phyloP scores from a whole-genome alignment of 352 stramenopile species.

The Phytophthora brassicae region DNA sequence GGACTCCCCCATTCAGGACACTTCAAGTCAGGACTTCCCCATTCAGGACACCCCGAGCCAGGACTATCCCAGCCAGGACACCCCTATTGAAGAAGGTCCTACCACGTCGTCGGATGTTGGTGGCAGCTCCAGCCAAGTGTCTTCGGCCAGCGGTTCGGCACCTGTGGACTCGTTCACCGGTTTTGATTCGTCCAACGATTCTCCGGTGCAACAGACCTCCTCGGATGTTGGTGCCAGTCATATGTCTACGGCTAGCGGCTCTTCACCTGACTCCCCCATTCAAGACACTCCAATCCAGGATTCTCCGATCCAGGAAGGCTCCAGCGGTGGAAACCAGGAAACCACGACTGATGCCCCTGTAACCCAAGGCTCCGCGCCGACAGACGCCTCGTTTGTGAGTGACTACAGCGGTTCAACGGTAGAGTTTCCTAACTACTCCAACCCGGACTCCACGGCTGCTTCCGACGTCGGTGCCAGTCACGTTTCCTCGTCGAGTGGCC shows the following conservation, averaged over 20 bases:
- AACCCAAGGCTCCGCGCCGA: not conserved
- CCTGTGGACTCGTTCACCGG: slow-evolving; percentile 11
- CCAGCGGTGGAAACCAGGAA: no score
- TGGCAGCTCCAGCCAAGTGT: slow-evolving; percentile 5
- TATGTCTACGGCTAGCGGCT: not conserved
- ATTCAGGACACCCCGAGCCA: no score
- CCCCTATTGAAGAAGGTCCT: not conserved
- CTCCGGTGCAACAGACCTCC: slow-evolving; percentile 10
- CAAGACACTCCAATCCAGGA: not conserved
- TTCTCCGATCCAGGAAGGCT: slow-evolving; percentile 1
- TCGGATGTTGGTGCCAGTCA: slow-evolving; percentile 10
- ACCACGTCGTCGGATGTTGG: slow-evolving; percentile 4
- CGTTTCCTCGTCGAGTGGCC: no score
- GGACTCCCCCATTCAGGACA: not conserved
- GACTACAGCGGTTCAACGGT: no score
- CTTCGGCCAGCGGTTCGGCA: slow-evolving; percentile 3
- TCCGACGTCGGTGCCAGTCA: no score
- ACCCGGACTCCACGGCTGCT: not conserved
- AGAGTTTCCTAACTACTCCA: no score
- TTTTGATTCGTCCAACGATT: slow-evolving; percentile 6
- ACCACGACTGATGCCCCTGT: not conserved
- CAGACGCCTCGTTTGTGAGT: no score
- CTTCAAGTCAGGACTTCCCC: no score
- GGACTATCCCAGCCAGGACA: slow-evolving; percentile 3
- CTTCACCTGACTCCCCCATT: not conserved